These are phyloP conservation scores for Penicillium brevicompactum DNA, from an alignment of 2,329 filamentous ascomycete genomes.

Conservation along the genomic window DNA sequence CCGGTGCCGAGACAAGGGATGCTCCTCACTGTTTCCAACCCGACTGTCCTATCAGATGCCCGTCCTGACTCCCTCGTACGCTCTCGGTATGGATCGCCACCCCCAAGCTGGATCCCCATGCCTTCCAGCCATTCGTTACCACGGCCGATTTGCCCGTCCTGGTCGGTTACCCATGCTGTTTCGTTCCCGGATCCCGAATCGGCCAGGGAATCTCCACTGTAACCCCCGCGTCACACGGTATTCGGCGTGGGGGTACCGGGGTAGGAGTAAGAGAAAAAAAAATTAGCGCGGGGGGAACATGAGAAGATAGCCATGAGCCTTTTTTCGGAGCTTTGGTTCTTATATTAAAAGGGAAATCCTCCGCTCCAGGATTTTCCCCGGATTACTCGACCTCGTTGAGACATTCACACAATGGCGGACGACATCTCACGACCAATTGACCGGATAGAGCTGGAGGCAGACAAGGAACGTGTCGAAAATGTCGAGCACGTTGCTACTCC, in stretches of 20 bases:
- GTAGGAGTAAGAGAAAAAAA: slow-evolving; percentile 4
- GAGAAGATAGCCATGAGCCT: not conserved
- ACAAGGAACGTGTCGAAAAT: slow-evolving; percentile 22
- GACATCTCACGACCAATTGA: slow-evolving; percentile 21
- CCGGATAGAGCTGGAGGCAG: slow-evolving; percentile 17
- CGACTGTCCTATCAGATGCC: not conserved
- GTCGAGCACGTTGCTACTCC: slow-evolving; percentile 20
- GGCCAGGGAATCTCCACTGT: not conserved
- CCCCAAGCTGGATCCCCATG: not conserved
- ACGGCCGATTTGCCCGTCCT: not conserved
- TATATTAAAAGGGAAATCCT: not conserved
- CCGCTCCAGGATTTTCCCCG: not conserved
- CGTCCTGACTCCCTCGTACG: not conserved
- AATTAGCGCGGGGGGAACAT: slow-evolving; percentile 8
- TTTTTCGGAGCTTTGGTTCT: not conserved
- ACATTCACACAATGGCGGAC: slow-evolving; percentile 20
- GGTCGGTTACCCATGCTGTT: not conserved
- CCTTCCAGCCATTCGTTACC: not conserved
- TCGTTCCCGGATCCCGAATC: not conserved
- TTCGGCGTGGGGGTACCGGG: slow-evolving; percentile 11
- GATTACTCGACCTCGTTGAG: not conserved
- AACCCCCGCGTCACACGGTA: slow-evolving; percentile 7
- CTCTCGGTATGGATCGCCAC: slow-evolving; percentile 1
- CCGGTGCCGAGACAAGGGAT: not conserved
- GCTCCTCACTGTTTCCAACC: not conserved